Percentiles rank a stretch among this genome's conserved stretches.
Evolutionary conservation across 2,329 filamentous ascomycete genomes (phyloP).

Genomic region (Pestalotiopsis sp.): DNA sequence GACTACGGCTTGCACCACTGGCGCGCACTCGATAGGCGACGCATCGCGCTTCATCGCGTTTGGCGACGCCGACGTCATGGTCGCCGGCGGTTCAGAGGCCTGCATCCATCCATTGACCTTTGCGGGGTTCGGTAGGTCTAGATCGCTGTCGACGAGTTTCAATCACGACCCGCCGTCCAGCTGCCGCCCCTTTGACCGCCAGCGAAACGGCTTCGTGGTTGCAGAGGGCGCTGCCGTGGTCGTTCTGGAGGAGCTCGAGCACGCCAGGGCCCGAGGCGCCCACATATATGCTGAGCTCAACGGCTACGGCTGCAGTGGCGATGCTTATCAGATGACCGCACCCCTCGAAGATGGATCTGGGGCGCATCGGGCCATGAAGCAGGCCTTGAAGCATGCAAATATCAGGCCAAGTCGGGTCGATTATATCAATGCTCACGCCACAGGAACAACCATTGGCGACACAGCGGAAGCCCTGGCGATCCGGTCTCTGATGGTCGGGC

Average conservation of each 20-base stretch:
- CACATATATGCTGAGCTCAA: slow-evolving; percentile 85
- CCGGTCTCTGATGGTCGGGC: slow-evolving; percentile 72
- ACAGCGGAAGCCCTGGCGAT: slow-evolving; percentile 86
- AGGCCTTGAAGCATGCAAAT: slow-evolving; percentile 73
- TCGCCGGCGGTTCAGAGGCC: slow-evolving; percentile 92
- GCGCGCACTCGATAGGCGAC: slow-evolving; percentile 92
- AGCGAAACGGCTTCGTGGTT: slow-evolving; percentile 85
- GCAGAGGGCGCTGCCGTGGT: slow-evolving; percentile 89
- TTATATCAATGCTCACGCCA: slow-evolving; percentile 96
- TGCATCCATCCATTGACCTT: slow-evolving; percentile 95
- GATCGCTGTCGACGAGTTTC: slow-evolving; percentile 81
- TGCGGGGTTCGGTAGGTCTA: slow-evolving; percentile 85
- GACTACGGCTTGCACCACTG: slow-evolving; percentile 95
- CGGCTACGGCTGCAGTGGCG: slow-evolving; percentile 88
- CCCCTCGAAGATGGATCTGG: slow-evolving; percentile 82
- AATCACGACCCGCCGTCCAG: slow-evolving; percentile 72
- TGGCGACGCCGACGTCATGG: slow-evolving; percentile 92
- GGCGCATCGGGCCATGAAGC: slow-evolving; percentile 82
- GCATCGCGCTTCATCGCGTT: slow-evolving; percentile 90
- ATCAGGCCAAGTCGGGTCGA: slow-evolving; percentile 73
- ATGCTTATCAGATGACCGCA: slow-evolving; percentile 92
- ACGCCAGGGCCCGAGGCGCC: slow-evolving; percentile 79
- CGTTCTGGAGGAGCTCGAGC: slow-evolving; percentile 86
- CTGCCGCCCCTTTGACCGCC: slow-evolving; percentile 84
- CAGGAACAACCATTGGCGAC: slow-evolving; percentile 84